A percentile compares a stretch with the other conserved stretches of the same genome.
Evolutionary conservation across 352 stramenopile species (phyloP).

Genomic region (Pythium dissotocum): DNA sequence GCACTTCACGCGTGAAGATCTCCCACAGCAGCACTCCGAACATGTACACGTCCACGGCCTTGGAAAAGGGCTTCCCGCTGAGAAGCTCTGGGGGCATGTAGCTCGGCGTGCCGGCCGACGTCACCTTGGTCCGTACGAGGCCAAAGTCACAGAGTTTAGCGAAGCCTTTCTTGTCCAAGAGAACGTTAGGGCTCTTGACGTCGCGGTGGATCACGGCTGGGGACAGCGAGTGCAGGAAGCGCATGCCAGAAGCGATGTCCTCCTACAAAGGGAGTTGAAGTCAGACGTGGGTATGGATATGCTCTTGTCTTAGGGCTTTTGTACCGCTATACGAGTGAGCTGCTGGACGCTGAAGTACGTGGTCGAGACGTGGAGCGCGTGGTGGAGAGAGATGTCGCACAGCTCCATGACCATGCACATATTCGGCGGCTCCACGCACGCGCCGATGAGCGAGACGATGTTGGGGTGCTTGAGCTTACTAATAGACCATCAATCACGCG

Average conservation of each 20-base stretch:
- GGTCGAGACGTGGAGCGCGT: conserved; percentile 59
- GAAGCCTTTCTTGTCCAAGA: conserved; percentile 64
- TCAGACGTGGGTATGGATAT: not conserved
- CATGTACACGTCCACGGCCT: conserved; percentile 92
- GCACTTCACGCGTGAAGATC: conserved; percentile 81
- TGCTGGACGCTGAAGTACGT: conserved; percentile 57
- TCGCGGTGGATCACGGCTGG: conserved; percentile 90
- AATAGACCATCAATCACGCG: too few species aligned
- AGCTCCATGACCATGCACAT: conserved; percentile 85
- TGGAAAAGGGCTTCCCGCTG: conserved; percentile 79
- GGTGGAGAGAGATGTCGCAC: conserved; percentile 64
- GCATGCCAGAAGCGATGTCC: conserved; percentile 84
- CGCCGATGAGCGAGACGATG: conserved; percentile 75
- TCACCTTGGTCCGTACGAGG: conserved; percentile 75
- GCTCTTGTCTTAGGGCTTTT: not conserved
- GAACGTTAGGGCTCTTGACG: conserved; percentile 90
- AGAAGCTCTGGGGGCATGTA: conserved; percentile 91
- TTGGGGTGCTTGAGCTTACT: conserved; percentile 74
- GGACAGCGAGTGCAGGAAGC: conserved; percentile 80
- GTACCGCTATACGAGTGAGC: conserved; percentile 49
- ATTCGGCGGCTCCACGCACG: conserved; percentile 70
- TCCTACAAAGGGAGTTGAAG: conserved; percentile 28
- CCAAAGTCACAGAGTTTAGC: conserved; percentile 94
- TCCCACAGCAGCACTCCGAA: conserved; percentile 92
- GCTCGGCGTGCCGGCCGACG: conserved; percentile 84